Conservation (phyloP, 2,329 filamentous ascomycete species). For the Alternaria sp. region DNA sequence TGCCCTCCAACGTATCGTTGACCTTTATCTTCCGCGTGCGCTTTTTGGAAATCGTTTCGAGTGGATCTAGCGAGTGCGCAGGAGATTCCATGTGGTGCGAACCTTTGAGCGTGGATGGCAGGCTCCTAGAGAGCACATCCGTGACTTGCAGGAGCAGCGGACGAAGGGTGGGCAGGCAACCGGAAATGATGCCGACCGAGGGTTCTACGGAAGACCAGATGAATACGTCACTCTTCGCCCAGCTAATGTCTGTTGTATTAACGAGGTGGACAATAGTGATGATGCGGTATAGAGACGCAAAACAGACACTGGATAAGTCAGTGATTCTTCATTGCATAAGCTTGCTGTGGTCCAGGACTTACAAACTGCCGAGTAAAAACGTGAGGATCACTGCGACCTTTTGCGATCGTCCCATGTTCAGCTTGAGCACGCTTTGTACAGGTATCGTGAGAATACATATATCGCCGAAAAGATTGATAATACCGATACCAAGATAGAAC, state of each 20-base stretch:
- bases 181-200: slow-evolving; percentile 38
- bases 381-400: slow-evolving; percentile 36
- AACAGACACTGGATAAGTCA: slow-evolving; percentile 20
- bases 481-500: slow-evolving; percentile 37
- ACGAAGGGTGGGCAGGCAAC: slow-evolving; percentile 35
- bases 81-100: slow-evolving; percentile 13
- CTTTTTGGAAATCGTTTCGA: slow-evolving; percentile 37
- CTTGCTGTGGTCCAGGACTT: neutral
- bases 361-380: slow-evolving; percentile 40
- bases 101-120: slow-evolving; percentile 22
- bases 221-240: slow-evolving; percentile 41
- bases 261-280: slow-evolving; percentile 34
- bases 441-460: slow-evolving; percentile 24
- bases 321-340: neutral
- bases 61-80: slow-evolving; percentile 16
- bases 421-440: slow-evolving; percentile 16
- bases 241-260: slow-evolving; percentile 31
- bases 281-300: slow-evolving; percentile 40
- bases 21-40: slow-evolving; percentile 30
- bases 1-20: slow-evolving; percentile 24
- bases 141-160: slow-evolving; percentile 28
- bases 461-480: slow-evolving; percentile 38
- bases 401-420: slow-evolving; percentile 29
- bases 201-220: slow-evolving; percentile 41
- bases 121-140: slow-evolving; percentile 17